phyloP scores from a whole-genome alignment of 2,329 filamentous ascomycete genomes.

The Fusarium falciforme region DNA sequence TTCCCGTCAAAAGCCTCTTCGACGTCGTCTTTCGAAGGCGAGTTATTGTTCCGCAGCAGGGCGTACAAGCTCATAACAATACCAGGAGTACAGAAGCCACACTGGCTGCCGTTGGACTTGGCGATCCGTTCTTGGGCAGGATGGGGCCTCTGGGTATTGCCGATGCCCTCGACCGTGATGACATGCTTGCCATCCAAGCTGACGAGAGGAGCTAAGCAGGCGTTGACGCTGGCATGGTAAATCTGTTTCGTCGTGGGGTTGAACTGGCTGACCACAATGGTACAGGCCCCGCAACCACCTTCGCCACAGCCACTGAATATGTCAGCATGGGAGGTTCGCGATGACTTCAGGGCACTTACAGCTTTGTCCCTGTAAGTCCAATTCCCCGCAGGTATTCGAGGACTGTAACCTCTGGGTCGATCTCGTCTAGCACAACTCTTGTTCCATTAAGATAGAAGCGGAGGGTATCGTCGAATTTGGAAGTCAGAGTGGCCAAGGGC shows the following conservation, averaged over 20 bases:
- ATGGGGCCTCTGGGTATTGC: constrained; percentile 86
- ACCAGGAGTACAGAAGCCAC: constrained; percentile 93
- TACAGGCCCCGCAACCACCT: constrained; percentile 96
- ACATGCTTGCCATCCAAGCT: constrained; percentile 98
- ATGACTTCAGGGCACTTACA: constrained; percentile 58
- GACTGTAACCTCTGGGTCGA: constrained; percentile 91
- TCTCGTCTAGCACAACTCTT: constrained; percentile 83
- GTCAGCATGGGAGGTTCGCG: constrained; percentile 6
- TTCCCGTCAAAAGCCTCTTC: constrained; percentile 99
- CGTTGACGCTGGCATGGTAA: constrained; percentile 97
- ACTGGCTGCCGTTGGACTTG: constrained; percentile 92
- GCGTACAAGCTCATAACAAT: constrained; percentile 99
- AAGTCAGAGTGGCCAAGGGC: constrained; percentile 66
- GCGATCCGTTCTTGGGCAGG: constrained; percentile 92
- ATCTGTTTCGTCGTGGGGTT: constrained; percentile 93
- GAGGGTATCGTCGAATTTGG: constrained; percentile 85
- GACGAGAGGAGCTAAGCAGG: constrained; percentile 90
- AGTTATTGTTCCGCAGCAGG: constrained; percentile 83
- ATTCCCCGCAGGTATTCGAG: constrained; percentile 94
- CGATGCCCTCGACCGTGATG: constrained; percentile 96
- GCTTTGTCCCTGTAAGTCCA: constrained; percentile 93
- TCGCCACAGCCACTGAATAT: constrained; percentile 82
- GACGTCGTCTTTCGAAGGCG: constrained; percentile 82
- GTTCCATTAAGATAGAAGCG: constrained; percentile 97
- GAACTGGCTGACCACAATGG: constrained; percentile 91